Evolutionary conservation across 1,284 basidiomycete species (phyloP).

Genomic region (Spongiforma sp.): DNA sequence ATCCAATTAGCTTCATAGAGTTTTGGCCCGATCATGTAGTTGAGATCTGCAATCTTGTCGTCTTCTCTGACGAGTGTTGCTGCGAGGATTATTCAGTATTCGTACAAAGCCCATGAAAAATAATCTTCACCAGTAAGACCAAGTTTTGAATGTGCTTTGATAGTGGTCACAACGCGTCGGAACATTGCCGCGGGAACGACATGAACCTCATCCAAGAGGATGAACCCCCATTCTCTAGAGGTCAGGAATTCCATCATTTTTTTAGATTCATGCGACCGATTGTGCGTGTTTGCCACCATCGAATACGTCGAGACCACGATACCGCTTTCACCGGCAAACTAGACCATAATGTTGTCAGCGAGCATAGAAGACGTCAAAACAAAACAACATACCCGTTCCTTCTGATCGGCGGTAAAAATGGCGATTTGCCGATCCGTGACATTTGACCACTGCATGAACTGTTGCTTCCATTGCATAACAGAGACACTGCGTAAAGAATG

Average conservation of each 20-base stretch:
- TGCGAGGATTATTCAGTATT: slow-evolving; percentile 36
- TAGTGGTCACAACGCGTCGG: slow-evolving; percentile 92
- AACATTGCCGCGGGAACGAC: slow-evolving; percentile 99
- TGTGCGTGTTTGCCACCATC: slow-evolving; percentile 97
- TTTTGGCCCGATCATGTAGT: slow-evolving; percentile 99
- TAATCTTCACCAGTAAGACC: slow-evolving; percentile 83
- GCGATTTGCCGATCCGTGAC: slow-evolving; percentile 95
- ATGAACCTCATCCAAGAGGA: slow-evolving; percentile 95
- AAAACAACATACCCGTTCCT: slow-evolving; percentile 77
- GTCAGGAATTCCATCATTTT: slow-evolving; percentile 99
- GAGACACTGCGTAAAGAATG: slow-evolving; percentile 69
- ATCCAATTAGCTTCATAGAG: slow-evolving; percentile 99
- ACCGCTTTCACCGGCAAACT: slow-evolving; percentile 94
- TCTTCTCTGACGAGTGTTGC: slow-evolving; percentile 99
- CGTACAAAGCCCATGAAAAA: background rate
- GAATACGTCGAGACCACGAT: slow-evolving; percentile 98
- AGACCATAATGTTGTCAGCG: slow-evolving; percentile 8
- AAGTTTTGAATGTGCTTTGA: slow-evolving; percentile 97
- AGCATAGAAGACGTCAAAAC: background rate
- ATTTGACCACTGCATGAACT: slow-evolving; percentile 98
- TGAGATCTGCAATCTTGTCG: slow-evolving; percentile 98
- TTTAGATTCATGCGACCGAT: slow-evolving; percentile 94
- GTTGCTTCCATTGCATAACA: slow-evolving; percentile 97
- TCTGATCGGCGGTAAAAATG: slow-evolving; percentile 95
- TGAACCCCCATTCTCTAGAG: slow-evolving; percentile 94